Evolutionary conservation across 2,329 filamentous ascomycete species (phyloP), one percentile per base, ranked within the genome.

Genomic region (Ilyonectria destructans): DNA sequence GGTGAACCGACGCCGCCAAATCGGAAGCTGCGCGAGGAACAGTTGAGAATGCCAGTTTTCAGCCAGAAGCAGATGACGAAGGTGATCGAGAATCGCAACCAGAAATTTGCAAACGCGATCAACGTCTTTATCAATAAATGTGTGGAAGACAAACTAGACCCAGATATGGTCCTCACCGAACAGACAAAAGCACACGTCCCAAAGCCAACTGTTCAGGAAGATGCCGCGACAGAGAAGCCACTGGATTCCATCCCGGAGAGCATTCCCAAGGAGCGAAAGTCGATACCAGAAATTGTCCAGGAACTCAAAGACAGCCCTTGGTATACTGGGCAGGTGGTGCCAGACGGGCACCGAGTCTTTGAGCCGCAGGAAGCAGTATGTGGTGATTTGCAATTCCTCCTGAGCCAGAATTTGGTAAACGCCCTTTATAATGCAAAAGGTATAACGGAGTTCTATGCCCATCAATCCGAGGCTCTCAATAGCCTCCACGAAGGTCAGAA

Each of bases 391-490:
- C 88, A 92, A 31, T 99, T 98, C 77, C 84, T 92, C 19, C 86
- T 99, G 8, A 97, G 95, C 59, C 96, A 99, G 78, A 89, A 93
- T 71, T 83, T 99, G 57, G 95, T 99, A n/a, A 97, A 99, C 79
- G 96, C 96, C 1, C 82, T 99, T 1, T 99, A 97, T 83, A 98
- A 98, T 74, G 93, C 94, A 9, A 93, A 92, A 74, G 91, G 91
- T 3, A 98, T 99, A 66, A 93, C 91, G 0, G 88, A 92, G 66
- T 88, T 99, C 43, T 99, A 97, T 77, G 91, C 93, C 1, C 96
- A 99, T 79, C 96, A 99, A 81, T 91, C 95, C 0, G 93, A 97
- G 81, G 96, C 96, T 0, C 94, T 99, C 74, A 99, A 99, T 77
- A 90, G 92, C 68, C 85, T 99, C 1, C 87, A 96, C 63, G 89